Conservation (phyloP, 768 basidiomycete species). For the Kwoniella europaea region DNA sequence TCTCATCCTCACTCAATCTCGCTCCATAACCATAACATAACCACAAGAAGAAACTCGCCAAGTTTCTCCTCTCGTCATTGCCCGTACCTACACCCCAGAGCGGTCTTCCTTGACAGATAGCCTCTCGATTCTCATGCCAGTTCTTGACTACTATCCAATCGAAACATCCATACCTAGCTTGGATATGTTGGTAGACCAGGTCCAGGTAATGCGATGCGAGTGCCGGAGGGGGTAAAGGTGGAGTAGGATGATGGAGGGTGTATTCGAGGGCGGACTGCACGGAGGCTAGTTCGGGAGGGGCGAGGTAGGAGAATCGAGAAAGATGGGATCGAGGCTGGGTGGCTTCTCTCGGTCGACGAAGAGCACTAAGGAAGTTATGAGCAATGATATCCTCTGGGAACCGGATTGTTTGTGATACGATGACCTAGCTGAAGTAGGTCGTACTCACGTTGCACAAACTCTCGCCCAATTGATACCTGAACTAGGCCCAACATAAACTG, state of each 20-base stretch:
- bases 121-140: slow-evolving; percentile 40
- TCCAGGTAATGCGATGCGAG: slow-evolving; percentile 36
- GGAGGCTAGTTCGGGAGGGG: slow-evolving; percentile 40
- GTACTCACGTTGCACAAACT: slow-evolving; percentile 45
- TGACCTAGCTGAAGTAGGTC: neutral
- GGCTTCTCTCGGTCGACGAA: slow-evolving; percentile 33
- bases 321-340: slow-evolving; percentile 26
- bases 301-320: slow-evolving; percentile 40
- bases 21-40: slow-evolving; percentile 44
- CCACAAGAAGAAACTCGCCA: slow-evolving; percentile 43
- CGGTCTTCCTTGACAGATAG: slow-evolving; percentile 37
- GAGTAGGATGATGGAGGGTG: slow-evolving; percentile 39
- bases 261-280: slow-evolving; percentile 39
- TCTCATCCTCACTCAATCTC: slow-evolving; percentile 35
- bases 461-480: slow-evolving; percentile 49
- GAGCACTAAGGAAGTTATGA: slow-evolving; percentile 26
- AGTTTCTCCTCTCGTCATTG: slow-evolving; percentile 29
- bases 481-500: slow-evolving; percentile 45
- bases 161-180: slow-evolving; percentile 35
- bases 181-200: slow-evolving; percentile 34
- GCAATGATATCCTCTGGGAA: neutral
- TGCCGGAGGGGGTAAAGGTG: slow-evolving; percentile 34
- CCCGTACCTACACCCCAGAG: slow-evolving; percentile 41
- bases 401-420: neutral
- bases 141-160: slow-evolving; percentile 30